These are phyloP conservation scores for Mrakia hoshinonis DNA, from an alignment of 768 basidiomycete species.

Conservation along the genomic window DNA sequence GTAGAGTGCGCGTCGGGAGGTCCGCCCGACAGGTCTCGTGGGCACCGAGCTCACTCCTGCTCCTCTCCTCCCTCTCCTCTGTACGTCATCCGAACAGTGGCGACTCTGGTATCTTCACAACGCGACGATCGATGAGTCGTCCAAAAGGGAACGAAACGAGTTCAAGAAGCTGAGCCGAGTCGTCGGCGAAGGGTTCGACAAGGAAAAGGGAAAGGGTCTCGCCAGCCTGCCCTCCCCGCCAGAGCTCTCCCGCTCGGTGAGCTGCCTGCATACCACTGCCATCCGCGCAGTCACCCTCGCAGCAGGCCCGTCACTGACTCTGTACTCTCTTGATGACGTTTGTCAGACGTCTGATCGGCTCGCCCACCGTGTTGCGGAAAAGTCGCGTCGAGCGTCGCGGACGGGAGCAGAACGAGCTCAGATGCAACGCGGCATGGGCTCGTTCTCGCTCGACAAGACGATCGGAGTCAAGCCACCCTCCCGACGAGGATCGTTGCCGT, in stretches of 20 bases:
- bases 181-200: not conserved
- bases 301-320: not conserved
- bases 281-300: not conserved
- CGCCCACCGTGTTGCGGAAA: conserved; percentile 1
- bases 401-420: not conserved
- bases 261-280: not conserved
- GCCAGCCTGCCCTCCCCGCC: not conserved
- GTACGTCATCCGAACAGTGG: not conserved
- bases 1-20: not conserved
- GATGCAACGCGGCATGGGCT: not conserved
- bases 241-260: not conserved
- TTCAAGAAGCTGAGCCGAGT: conserved; percentile 18
- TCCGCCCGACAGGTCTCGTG: not conserved
- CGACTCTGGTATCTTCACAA: conserved; percentile 14
- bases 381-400: conserved; percentile 7
- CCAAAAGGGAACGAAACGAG: conserved; percentile 1
- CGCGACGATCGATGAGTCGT: not conserved
- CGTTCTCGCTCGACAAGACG: not conserved
- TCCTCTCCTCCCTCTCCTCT: not conserved
- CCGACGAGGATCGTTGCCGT: not conserved
- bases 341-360: not conserved
- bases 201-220: not conserved
- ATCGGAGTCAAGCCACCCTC: not conserved
- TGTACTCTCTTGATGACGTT: too few relatives aligned
- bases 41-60: not conserved